Percentiles rank a stretch among this genome's conserved stretches.
Evolutionary conservation across 129 eudicot species (phyloP).

Genomic region (Heracleum sosnowskyi): DNA sequence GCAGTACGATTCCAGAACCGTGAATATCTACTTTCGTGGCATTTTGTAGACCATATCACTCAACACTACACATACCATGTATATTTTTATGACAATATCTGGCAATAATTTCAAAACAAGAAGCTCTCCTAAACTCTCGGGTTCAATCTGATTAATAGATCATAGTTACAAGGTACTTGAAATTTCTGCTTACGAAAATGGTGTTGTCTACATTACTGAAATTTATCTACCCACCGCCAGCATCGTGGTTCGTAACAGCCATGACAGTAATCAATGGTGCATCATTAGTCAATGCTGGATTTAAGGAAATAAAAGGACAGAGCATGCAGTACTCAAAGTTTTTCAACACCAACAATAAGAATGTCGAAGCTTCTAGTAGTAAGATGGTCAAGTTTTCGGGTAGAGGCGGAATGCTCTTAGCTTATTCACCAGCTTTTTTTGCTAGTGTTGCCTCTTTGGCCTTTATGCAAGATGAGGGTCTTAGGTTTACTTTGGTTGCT

Average conservation of each 20-base stretch:
- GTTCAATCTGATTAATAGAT: too few species aligned
- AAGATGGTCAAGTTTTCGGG: slow-evolving; percentile 20
- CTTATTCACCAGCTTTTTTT: slow-evolving; percentile 33
- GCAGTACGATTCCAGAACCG: background rate
- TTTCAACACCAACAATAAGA: slow-evolving; percentile 11
- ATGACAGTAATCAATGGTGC: slow-evolving; percentile 26
- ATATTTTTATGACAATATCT: background rate
- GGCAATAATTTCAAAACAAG: background rate
- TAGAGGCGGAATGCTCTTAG: slow-evolving; percentile 25
- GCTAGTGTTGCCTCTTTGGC: slow-evolving; percentile 30
- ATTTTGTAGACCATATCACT: background rate
- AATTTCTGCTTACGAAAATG: background rate
- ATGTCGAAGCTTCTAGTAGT: background rate
- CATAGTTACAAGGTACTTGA: background rate
- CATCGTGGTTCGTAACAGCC: slow-evolving; percentile 21
- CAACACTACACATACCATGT: background rate
- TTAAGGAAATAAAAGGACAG: slow-evolving; percentile 27
- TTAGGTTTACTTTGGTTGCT: slow-evolving; percentile 41
- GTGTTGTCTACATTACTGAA: slow-evolving; percentile 10
- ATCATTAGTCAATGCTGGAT: slow-evolving; percentile 21
- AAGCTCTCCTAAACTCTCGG: background rate
- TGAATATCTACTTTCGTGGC: background rate
- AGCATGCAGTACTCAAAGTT: slow-evolving; percentile 36
- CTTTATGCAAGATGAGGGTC: slow-evolving; percentile 32
- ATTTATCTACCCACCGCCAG: slow-evolving; percentile 28